Base-by-base conservation (phyloP, 163 green algal genomes). In the Volvox carteri region DNA sequence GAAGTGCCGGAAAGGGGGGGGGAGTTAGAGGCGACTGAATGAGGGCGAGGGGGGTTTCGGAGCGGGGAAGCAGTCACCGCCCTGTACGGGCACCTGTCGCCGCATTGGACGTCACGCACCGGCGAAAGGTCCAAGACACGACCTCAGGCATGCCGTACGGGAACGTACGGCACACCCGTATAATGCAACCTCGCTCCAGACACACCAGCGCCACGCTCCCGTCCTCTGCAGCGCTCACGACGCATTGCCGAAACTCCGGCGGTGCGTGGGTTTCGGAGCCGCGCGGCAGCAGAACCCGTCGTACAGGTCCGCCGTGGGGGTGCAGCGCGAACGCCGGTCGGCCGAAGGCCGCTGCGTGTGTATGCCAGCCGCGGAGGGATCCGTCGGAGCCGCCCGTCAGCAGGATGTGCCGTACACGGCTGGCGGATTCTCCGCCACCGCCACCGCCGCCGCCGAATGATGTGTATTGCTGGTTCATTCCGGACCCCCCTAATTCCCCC, bases 141-240 rank as follows among this genome's bases (percentile, higher is more conserved):
- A 75, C 42, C 30, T 78, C 62, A 2, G 62, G 62, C 42, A 78
- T 50, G 62, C 62, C 62, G 60, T 68, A 87, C 41, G 80, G 80
- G 35, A 37, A 87, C 8, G 42, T 52, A 30, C 80, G 62, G 44
- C 80, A 87, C 60, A 87, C 80, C 9, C 80, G 62, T 58, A 78
- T 8, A 12, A 87, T 62, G 42, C 41, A 30, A 2, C 62, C 28
- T 44, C 44, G 42, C 33, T 70, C 80, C 62, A 87, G 18, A 44
- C 80, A 87, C 62, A 87, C 80, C 62, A 87, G 65, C 62, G 80
- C 80, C 42, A 87, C 35, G 46, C 62, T 79, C 60, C 80, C 80
- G 30, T 87, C 80, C 42, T 87, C 80, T 2, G 62, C 80, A 7
- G 62, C 80, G 62, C 62, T 78, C 18, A 78, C 80, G 18, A 87